Base-by-base conservation (phyloP, 768 basidiomycete genomes). In the Leccinum broughii region DNA sequence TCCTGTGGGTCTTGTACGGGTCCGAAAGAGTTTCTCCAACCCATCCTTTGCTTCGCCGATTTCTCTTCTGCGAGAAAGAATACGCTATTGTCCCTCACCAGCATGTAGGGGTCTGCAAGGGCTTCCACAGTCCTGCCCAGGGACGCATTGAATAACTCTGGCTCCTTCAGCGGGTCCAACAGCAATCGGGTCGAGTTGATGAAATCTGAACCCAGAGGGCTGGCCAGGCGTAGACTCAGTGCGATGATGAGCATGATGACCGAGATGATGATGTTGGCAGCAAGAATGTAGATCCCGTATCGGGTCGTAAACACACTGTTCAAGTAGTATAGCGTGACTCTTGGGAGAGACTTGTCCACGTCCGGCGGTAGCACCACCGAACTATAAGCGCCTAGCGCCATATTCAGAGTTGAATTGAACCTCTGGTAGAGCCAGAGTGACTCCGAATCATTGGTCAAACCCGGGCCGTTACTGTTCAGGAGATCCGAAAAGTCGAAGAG, bases 61-160 rank as follows among this genome's bases (percentile, higher is more conserved):
- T 41, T 41, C 41, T 4, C 41, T 41, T 41, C n/a, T n/a, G n/a
- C 41, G 17, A 41, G n/a, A 17, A 41, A 41, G 41, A 41, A 41
- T 10, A 9, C n/a, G 4, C 8, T 8, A 39, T 39, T 39, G 37
- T 39, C 37, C 41, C 17, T n/a, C 41, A 41, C 41, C 8, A n/a
- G 8, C 41, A 41, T n/a, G 9, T n/a, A 41, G 9, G 41, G 41
- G 9, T n/a, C 41, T 41, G 8, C 17, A 41, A 41, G 41, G n/a
- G n/a, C 41, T 1, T n/a, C 4, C 41, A 41, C 6, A 5, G 60
- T 59, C 20, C 30, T 41, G 0, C 7, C 8, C 35, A 62, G 6
- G 8, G 62, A 51, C 1, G 56, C 54, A 15, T 66, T 55, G 54
- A 66, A 66, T 7, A 63, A 46, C 9, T 58, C 57, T 4, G 65